Base-by-base conservation (phyloP, 2,329 filamentous ascomycete species). In the Ceratocystis papillata region DNA sequence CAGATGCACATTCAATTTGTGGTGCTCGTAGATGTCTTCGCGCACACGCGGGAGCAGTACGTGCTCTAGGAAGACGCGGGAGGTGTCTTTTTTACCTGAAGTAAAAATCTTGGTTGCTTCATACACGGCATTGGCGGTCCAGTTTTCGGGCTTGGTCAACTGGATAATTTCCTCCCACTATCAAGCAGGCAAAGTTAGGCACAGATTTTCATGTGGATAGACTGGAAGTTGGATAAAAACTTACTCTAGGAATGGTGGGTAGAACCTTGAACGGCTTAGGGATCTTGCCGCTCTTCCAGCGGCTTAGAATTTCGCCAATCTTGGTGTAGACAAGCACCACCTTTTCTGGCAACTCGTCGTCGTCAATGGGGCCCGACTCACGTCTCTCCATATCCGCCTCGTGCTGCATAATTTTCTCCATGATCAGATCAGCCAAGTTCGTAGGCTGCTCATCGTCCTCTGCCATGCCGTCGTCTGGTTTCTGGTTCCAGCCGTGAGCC, bases 181-280 rank as follows among this genome's bases (percentile, higher is more conserved):
- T 48, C 6, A 55, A 22, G 20, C 28, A 64, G 17, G 46, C 1
- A 55, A 20, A 15, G 62, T 64, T 62, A 61, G 41, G 15, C 10
- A 12, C 3, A 4, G 10, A 12, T 41, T 41, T 41, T 41, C 37
- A 5, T 15, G 10, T 5, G 12, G 37, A 41, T 41, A 41, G 37
- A 41, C 12, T 15, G 37, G 10, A 4, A 10, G 33, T 3, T 44
- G 25, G 33, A 33, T 22, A 41, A 30, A 50, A 57, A 66, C 67
- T 66, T 64, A 68, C 67, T 66, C 67, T 76, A 6, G 91, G 91
- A 15, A 97, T 84, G 0, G 91, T 92, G 1, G 94, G 94, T 7
- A 99, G 82, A 70, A 97, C 91, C 77, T 97, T 97, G 81, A 99
- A 96, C 0, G 93, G 93, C 76, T 99, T 99, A 22, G 94, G 94